phyloP scores from a whole-genome alignment of 345 rosid species.

The Aegle marmelos region DNA sequence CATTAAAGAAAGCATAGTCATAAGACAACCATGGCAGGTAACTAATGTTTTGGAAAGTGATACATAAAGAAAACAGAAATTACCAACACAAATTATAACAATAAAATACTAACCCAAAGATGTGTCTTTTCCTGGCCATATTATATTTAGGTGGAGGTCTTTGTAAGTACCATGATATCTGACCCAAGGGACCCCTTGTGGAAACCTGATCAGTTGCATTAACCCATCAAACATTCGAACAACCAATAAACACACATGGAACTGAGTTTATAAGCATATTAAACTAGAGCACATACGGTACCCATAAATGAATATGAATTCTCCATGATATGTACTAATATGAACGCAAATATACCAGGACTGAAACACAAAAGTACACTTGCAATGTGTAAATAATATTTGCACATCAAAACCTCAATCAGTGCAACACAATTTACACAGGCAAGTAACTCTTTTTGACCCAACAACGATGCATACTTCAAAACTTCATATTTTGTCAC shows the following conservation, averaged over 20 bases:
- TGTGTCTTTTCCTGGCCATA: conserved; percentile 81
- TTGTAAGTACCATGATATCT: conserved; percentile 68
- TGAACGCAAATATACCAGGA: neutral
- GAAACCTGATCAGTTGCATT: conserved; percentile 52
- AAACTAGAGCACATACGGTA: neutral
- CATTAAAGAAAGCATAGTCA: neutral
- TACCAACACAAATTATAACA: neutral
- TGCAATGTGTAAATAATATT: neutral
- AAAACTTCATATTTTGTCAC: neutral
- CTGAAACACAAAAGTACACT: neutral
- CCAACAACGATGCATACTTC: neutral
- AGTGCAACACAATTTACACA: neutral
- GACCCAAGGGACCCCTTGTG: conserved; percentile 81
- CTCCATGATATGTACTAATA: neutral
- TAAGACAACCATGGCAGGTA: neutral
- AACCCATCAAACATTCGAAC: neutral
- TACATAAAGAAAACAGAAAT: neutral
- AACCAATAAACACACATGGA: neutral
- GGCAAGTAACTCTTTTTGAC: neutral
- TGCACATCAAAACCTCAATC: neutral
- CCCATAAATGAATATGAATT: neutral
- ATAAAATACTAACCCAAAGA: conserved; percentile 44
- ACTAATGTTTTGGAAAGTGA: neutral
- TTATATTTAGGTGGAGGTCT: conserved; percentile 55
- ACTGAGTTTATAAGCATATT: neutral